Conservation (phyloP, 306 rosid species). For the Rubus parviflorus region DNA sequence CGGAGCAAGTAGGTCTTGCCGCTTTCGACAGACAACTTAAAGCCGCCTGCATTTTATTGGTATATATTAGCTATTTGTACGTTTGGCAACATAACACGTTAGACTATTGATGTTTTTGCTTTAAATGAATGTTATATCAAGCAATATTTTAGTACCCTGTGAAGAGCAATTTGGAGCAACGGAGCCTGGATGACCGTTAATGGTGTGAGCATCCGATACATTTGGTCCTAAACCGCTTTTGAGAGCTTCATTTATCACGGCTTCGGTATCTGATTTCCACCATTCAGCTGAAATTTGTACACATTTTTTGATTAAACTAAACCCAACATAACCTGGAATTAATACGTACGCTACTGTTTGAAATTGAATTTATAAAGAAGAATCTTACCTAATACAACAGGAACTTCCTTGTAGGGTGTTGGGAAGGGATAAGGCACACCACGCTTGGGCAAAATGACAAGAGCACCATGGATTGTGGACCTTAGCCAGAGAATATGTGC, state of each 20-base stretch:
- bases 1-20: constrained; percentile 70
- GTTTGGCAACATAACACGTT: background rate
- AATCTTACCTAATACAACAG: constrained; percentile 63
- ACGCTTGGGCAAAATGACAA: constrained; percentile 78
- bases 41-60: constrained; percentile 41
- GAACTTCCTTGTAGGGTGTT: constrained; percentile 68
- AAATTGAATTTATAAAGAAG: background rate
- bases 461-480: constrained; percentile 79
- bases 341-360: background rate
- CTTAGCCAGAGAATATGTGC: constrained; percentile 90
- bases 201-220: constrained; percentile 89
- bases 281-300: constrained; percentile 62
- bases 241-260: constrained; percentile 75
- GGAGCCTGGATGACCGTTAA: constrained; percentile 81
- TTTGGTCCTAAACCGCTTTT: constrained; percentile 80
- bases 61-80: background rate
- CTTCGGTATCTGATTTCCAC: constrained; percentile 97
- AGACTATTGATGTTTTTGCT: background rate
- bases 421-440: constrained; percentile 92
- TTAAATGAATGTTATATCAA: background rate
- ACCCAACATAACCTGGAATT: background rate
- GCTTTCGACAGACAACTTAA: constrained; percentile 52
- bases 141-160: constrained; percentile 36
- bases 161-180: constrained; percentile 56
- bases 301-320: background rate